Evolutionary conservation across 257 asterid genomes (phyloP).

Genomic region (Solanum pinnatisectum): DNA sequence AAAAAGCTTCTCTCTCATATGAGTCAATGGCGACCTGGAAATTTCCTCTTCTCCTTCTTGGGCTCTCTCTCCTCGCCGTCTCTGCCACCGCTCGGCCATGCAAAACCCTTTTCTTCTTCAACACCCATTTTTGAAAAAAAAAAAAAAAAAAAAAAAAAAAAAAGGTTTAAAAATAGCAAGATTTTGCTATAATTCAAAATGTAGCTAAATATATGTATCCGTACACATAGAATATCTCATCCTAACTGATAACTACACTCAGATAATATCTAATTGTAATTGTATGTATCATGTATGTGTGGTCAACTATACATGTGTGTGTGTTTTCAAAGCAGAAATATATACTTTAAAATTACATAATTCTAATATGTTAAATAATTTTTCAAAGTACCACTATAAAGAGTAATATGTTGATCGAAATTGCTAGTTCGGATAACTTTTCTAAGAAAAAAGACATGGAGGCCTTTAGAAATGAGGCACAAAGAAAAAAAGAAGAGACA

Average conservation of each 20-base stretch:
- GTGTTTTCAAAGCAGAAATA: background rate
- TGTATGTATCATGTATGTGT: background rate
- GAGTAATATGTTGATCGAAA: background rate
- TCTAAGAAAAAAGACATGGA: background rate
- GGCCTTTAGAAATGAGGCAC: background rate
- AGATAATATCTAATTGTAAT: no score
- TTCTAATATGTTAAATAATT: background rate
- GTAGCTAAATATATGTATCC: background rate
- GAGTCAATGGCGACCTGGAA: slow-evolving; percentile 35
- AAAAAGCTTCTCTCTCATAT: no score
- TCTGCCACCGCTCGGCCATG: slow-evolving; percentile 64
- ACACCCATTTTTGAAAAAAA: no score
- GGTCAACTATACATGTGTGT: background rate
- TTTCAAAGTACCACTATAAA: background rate
- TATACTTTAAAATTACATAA: background rate
- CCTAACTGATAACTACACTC: background rate
- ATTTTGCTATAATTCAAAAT: no score
- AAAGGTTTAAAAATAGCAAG: background rate
- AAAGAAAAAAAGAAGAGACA: background rate
- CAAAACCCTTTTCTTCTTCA: slow-evolving; percentile 56
- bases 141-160: no score
- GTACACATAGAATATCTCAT: background rate
- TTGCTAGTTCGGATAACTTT: background rate
- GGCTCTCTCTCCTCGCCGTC: slow-evolving; percentile 29
- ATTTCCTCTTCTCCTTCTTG: slow-evolving; percentile 20